Evolutionary conservation across 2,329 filamentous ascomycete species (phyloP), one percentile per base, ranked within the genome.

Genomic region (Aspergillus sp.): DNA sequence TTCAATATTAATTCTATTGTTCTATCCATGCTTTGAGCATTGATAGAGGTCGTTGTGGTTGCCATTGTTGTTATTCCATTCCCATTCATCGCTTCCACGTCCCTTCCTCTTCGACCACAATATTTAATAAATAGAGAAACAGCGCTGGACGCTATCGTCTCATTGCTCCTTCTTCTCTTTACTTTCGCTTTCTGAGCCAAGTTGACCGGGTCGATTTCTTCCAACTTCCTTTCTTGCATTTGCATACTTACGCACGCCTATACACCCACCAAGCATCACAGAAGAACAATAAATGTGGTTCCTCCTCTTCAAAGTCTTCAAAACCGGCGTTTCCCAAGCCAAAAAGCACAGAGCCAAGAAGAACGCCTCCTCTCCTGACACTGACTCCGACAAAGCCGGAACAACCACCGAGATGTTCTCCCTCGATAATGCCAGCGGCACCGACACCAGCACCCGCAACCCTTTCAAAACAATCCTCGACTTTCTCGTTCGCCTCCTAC

Each of bases 401-500:
- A 49, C 42, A 53, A 46, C 39, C 43, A 20, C 37, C 5, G 17
- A 39, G 10, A 39, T 39, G 37, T 39, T 19, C 37, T 17, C 37
- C 3, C 41, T 52, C 56, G 50, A 43, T 38, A 46, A 54, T 44
- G 37, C 59, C 54, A 42, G 60, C 54, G 45, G 50, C 49, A 15
- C 50, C 51, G 23, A 54, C 39, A 23, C 50, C 44, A 44, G 50
- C 47, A 42, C 51, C 46, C 43, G 50, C 45, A 47, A 55, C 49
- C 41, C 49, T 12, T 48, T 50, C 12, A 61, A 57, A 45, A 23
- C 43, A 15, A 54, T 65, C 46, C 25, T 63, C 17, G 55, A 64
- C 13, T 53, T 58, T 20, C 55, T 77, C 54, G 70, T 90, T n/a
- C 86, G 90, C 63, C 76, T 90, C 65, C 69, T 84, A 51, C 87